Conservation (phyloP, 2,329 filamentous ascomycete species). For the Botrytis squamosa region DNA sequence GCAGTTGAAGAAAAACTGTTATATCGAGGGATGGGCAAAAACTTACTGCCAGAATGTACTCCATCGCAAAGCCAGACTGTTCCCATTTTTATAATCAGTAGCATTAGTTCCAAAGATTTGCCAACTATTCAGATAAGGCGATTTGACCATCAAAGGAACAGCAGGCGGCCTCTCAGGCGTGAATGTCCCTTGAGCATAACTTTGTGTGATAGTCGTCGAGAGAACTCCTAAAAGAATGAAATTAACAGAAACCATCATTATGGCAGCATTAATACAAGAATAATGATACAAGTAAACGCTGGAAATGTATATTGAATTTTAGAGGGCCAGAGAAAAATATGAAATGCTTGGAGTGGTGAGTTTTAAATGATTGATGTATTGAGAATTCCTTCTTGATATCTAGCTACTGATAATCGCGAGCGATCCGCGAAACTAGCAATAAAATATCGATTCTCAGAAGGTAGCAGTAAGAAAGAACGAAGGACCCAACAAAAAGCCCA, state of each 20-base stretch:
- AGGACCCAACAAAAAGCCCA: neutral
- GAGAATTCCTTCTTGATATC: neutral
- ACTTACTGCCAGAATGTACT: constrained; percentile 66
- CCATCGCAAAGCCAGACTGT: constrained; percentile 68
- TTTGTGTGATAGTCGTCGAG: neutral
- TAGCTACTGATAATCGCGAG: neutral
- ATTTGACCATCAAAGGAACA: constrained; percentile 70
- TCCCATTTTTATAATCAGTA: constrained; percentile 51
- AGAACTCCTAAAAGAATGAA: neutral
- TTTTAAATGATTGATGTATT: neutral
- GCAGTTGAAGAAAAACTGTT: neutral
- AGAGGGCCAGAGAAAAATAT: neutral
- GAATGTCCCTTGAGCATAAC: constrained; percentile 52
- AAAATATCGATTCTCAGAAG: no score
- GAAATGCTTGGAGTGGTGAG: neutral
- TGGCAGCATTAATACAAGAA: neutral
- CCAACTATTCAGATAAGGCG: constrained; percentile 74
- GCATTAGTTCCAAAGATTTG: constrained; percentile 59
- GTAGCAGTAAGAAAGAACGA: neutral
- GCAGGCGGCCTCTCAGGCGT: constrained; percentile 64
- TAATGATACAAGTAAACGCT: neutral
- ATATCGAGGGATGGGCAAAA: neutral
- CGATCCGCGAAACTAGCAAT: neutral
- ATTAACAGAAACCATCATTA: neutral
- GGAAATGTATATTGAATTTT: neutral